phyloP scores from a whole-genome alignment of 228 moss, liverwort and hornwort species.

The Sphagnum fallax region DNA sequence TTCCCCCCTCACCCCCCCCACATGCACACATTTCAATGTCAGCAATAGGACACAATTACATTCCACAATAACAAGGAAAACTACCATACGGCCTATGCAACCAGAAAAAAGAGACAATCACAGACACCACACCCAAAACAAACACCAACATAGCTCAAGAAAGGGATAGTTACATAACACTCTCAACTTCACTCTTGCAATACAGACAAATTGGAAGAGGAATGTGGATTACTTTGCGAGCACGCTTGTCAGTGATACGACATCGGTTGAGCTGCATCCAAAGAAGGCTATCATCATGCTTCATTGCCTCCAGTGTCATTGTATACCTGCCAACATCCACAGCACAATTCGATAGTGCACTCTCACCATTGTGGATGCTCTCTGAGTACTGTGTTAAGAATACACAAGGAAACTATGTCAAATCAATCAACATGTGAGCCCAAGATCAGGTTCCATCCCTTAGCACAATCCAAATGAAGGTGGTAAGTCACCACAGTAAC shows the following conservation, averaged over 20 bases:
- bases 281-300: slow-evolving; percentile 55
- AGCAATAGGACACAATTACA: not conserved
- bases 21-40: not conserved
- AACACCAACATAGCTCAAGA: not conserved
- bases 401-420: no score
- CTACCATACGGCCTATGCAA: not conserved
- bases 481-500: no score
- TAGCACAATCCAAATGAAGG: no score
- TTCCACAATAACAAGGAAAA: not conserved
- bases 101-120: not conserved
- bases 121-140: not conserved
- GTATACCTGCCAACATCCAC: slow-evolving; percentile 52
- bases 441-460: no score
- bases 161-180: not conserved
- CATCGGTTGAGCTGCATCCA: slow-evolving; percentile 91
- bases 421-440: no score
- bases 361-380: no score
- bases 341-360: no score
- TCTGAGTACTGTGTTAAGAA: no score
- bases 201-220: no score
- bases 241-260: slow-evolving; percentile 75
- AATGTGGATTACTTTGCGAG: slow-evolving; percentile 51
- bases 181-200: no score
- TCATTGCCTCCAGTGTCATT: slow-evolving; percentile 65
- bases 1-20: slow-evolving; percentile 21